A percentile compares a stretch with the other conserved stretches of the same genome.
Evolutionary conservation across 2,329 filamentous ascomycete genomes (phyloP).

Genomic region (Fusarium luffae): DNA sequence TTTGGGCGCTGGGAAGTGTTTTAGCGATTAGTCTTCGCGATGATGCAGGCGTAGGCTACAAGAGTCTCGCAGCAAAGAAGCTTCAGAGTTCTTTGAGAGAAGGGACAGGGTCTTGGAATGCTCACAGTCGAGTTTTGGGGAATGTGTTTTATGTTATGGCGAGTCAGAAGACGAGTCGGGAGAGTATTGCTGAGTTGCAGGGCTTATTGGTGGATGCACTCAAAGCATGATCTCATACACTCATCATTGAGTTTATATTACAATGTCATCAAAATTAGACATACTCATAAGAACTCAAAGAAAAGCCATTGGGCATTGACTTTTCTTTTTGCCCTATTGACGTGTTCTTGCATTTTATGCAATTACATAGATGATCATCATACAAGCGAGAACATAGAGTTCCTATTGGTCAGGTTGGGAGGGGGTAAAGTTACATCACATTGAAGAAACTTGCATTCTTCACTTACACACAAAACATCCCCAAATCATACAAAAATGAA

Average conservation of each 20-base stretch:
- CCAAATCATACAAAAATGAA: slow-evolving; percentile 10
- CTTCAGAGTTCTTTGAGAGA: slow-evolving; percentile 54
- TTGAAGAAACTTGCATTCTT: slow-evolving; percentile 1
- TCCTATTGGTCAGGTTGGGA: background rate
- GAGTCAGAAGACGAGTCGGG: slow-evolving; percentile 56
- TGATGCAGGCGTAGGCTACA: slow-evolving; percentile 57
- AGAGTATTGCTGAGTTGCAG: slow-evolving; percentile 43
- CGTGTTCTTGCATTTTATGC: slow-evolving; percentile 9
- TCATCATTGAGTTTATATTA: background rate
- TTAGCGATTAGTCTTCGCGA: slow-evolving; percentile 70
- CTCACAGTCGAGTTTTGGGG: slow-evolving; percentile 66
- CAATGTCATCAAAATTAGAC: too few relatives aligned
- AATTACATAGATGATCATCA: slow-evolving; percentile 15
- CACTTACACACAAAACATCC: background rate
- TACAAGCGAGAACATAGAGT: background rate
- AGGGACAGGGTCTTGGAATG: slow-evolving; percentile 55
- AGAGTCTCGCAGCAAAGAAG: slow-evolving; percentile 58
- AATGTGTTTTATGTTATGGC: slow-evolving; percentile 71
- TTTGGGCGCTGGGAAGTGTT: slow-evolving; percentile 80
- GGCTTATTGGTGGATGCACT: slow-evolving; percentile 32
- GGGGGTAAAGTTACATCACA: slow-evolving; percentile 7
- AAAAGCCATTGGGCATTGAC: too few relatives aligned
- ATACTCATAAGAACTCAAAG: too few relatives aligned
- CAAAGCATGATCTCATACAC: slow-evolving; percentile 9
- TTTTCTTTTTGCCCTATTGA: background rate